Evolutionary conservation across 129 eudicot genomes (phyloP), one percentile per base, ranked within the genome.

Genomic region (Flaveria bidentis): DNA sequence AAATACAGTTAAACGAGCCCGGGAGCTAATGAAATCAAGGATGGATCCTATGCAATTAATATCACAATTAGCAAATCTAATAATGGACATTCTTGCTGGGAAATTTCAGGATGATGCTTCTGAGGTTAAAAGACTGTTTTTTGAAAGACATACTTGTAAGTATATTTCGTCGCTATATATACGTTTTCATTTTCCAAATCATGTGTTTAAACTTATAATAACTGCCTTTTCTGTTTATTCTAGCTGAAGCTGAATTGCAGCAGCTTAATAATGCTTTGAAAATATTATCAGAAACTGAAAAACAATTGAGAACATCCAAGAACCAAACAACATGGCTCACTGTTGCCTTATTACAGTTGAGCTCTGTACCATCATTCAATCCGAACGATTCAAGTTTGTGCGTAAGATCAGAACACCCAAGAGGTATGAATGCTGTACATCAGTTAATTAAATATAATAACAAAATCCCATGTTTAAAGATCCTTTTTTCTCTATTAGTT

Each of bases 1-100:
- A 67, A 89, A 86, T 69, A 95, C 97, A 42, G 94, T 95, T 22
- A 91, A 78, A 81, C 81, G 82, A 82, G 97, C 97, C 28, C 82
- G 97, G 69, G 99, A 91, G 84, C 86, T 95, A 67, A 91, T 95
- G 94, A 78, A 86, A 76, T 95, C 97, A 53, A 88, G 90, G 73
- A 87, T 89, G 15, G 99, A 91, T 74, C 97, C 99, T 53, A 84
- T 89, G 91, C 95, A 95, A 73, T 82, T 95, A 52, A 83, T 80
- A 67, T 95, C 99, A 17, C 99, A 95, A 71, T 76, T 95, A 76
- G 97, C 99, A 66, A 95, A 90, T 76, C 75, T 95, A 63, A 91
- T 95, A 20, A 95, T 95, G 96, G 99, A 95, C 73, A 78, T 91
- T 81, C 97, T 95, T 85, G 88, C 99, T 78, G 97, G 97, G 64